phyloP scores from a whole-genome alignment of 768 basidiomycete species.

The Psilocybe sp. region DNA sequence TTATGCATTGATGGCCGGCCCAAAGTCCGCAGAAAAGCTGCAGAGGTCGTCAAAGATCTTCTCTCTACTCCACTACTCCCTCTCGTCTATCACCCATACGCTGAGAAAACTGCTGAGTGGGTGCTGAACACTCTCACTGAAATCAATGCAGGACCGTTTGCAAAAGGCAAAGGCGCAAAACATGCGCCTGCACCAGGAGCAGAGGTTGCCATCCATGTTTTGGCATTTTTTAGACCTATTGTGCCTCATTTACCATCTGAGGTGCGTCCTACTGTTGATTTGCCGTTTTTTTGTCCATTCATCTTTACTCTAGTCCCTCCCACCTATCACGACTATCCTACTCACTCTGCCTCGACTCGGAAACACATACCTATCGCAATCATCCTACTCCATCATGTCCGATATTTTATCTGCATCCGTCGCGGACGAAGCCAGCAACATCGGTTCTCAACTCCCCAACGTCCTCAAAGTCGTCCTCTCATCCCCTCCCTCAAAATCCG shows the following conservation, averaged over 20 bases:
- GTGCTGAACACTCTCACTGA: conserved; percentile 63
- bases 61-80: conserved; percentile 78
- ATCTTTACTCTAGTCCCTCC: conserved; percentile 52
- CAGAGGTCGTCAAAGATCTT: conserved; percentile 79
- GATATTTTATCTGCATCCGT: conserved; percentile 64
- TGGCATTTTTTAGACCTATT: conserved; percentile 68
- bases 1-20: conserved; percentile 85
- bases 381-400: conserved; percentile 82
- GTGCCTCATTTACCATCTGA: conserved; percentile 59
- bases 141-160: conserved; percentile 57
- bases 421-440: conserved; percentile 46
- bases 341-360: conserved; percentile 83
- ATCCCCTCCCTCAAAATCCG: conserved; percentile 68
- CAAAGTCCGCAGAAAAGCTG: conserved; percentile 90
- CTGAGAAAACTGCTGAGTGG: conserved; percentile 80
- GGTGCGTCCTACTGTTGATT: conserved; percentile 42
- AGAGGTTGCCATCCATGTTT: conserved; percentile 77
- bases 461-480: conserved; percentile 68
- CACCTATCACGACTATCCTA: conserved; percentile 65
- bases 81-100: conserved; percentile 79
- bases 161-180: conserved; percentile 57
- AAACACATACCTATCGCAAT: conserved; percentile 86
- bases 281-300: conserved; percentile 6
- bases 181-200: conserved; percentile 51
- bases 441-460: conserved; percentile 53